phyloP scores from a whole-genome alignment of 2,329 filamentous ascomycete species.

The Ophiostoma fasciatum region DNA sequence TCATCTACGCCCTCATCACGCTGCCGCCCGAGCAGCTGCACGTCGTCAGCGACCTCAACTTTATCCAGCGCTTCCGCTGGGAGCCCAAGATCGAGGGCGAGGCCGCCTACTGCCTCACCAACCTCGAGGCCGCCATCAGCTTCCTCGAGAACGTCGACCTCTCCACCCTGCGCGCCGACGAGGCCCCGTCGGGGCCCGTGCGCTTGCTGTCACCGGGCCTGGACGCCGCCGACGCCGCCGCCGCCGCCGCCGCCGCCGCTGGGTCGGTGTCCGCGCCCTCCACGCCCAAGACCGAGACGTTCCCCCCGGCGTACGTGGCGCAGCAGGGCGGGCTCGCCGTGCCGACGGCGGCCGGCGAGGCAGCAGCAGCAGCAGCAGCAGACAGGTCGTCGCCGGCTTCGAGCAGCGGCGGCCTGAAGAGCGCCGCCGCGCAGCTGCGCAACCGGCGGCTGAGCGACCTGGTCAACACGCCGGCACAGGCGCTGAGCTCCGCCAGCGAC shows the following conservation, averaged over 20 bases:
- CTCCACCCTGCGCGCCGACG: constrained; percentile 71
- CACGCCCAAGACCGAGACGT: constrained; percentile 37
- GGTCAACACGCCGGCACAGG: constrained; percentile 69
- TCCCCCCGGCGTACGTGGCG: constrained; percentile 37
- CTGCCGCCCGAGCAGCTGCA: constrained; percentile 73
- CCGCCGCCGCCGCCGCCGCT: too few relatives aligned
- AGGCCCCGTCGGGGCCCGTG: constrained; percentile 51
- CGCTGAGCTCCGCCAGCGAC: constrained; percentile 69
- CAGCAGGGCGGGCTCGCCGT: constrained; percentile 20
- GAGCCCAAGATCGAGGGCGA: constrained; percentile 80
- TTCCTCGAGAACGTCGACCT: constrained; percentile 94
- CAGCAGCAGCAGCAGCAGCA: constrained; percentile 14
- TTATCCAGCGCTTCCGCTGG: constrained; percentile 84
- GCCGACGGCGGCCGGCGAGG: constrained; percentile 17
- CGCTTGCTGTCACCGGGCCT: constrained; percentile 38
- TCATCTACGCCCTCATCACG: constrained; percentile 92
- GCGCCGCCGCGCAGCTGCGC: constrained; percentile 35
- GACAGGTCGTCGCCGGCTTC: constrained; percentile 13
- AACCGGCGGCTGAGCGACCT: constrained; percentile 72
- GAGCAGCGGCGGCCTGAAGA: constrained; percentile 16
- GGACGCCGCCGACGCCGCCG: background rate
- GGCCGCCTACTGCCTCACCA: constrained; percentile 90
- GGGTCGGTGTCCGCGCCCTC: too few relatives aligned
- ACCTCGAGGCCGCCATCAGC: constrained; percentile 84
- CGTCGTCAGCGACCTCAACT: constrained; percentile 86